phyloP scores from a whole-genome alignment of 768 basidiomycete species.

The Neoboletus brunneissimus region DNA sequence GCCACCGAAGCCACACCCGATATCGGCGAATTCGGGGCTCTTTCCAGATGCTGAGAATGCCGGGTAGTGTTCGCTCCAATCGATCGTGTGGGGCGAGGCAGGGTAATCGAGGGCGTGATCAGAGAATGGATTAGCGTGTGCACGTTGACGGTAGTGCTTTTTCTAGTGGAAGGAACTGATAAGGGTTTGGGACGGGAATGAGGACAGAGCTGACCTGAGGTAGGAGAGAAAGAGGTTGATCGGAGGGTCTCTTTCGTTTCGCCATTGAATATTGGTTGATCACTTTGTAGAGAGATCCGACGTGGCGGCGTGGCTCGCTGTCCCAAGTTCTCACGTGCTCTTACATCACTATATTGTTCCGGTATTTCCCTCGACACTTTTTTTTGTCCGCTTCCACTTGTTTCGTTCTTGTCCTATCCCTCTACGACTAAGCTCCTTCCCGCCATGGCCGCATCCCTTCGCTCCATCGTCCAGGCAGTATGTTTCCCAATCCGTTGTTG shows the following conservation, averaged over 20 bases:
- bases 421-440: neutral
- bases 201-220: conserved; percentile 44
- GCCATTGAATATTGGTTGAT: conserved; percentile 8
- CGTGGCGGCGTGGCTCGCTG: too few species aligned
- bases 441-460: conserved; percentile 45
- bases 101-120: conserved; percentile 91
- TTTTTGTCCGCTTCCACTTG: neutral
- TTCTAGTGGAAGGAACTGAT: conserved; percentile 44
- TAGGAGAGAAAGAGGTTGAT: conserved; percentile 28
- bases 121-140: conserved; percentile 84
- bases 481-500: conserved; percentile 22
- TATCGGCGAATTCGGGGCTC: conserved; percentile 89
- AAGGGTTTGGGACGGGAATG: neutral
- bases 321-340: conserved; percentile 12
- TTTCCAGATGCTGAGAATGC: conserved; percentile 56
- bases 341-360: conserved; percentile 13
- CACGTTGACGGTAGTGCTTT: conserved; percentile 80
- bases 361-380: conserved; percentile 24
- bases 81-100: conserved; percentile 64
- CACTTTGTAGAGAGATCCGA: too few species aligned
- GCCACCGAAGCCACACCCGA: conserved; percentile 98
- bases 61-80: conserved; percentile 86
- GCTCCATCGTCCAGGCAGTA: conserved; percentile 36
- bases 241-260: conserved; percentile 28
- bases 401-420: conserved; percentile 1